Conservation (phyloP, 1,139 yeast genomes). For the Yamadazyma mexicana region DNA sequence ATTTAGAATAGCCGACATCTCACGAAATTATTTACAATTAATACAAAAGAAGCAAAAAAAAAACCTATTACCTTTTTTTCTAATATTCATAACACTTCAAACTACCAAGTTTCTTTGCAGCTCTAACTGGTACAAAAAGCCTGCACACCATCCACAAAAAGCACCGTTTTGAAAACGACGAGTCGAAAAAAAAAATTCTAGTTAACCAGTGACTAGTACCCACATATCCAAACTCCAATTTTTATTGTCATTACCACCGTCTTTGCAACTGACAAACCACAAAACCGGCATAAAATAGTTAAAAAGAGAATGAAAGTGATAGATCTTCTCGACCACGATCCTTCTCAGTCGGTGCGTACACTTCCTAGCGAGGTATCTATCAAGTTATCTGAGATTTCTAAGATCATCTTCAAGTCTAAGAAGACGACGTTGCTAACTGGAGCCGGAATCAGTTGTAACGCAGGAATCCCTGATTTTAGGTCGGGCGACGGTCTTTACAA, state of each 20-base stretch:
- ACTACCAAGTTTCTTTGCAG: neutral
- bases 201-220: too few relatives aligned
- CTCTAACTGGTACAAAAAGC: neutral
- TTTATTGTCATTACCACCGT: too few relatives aligned
- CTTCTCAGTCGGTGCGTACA: slow-evolving; percentile 15
- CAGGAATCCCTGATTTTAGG: slow-evolving; percentile 95
- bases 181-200: too few relatives aligned
- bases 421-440: slow-evolving; percentile 74
- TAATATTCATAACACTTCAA: slow-evolving; percentile 3
- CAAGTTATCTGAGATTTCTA: slow-evolving; percentile 39
- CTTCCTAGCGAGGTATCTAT: slow-evolving; percentile 31
- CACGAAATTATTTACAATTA: slow-evolving; percentile 10
- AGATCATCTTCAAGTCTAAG: slow-evolving; percentile 45
- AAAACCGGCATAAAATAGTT: too few relatives aligned
- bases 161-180: too few relatives aligned
- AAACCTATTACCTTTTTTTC: slow-evolving; percentile 1
- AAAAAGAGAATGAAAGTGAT: slow-evolving; percentile 32
- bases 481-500: slow-evolving; percentile 82
- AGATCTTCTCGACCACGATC: slow-evolving; percentile 22
- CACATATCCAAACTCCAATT: too few relatives aligned
- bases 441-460: slow-evolving; percentile 94
- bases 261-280: neutral
- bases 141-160: neutral
- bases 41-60: slow-evolving; percentile 11
- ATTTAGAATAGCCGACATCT: too few relatives aligned